Percentiles rank a stretch among this genome's conserved stretches.
Conservation (phyloP, 2,329 filamentous ascomycete genomes). For the Dactylonectria estremocensis region DNA sequence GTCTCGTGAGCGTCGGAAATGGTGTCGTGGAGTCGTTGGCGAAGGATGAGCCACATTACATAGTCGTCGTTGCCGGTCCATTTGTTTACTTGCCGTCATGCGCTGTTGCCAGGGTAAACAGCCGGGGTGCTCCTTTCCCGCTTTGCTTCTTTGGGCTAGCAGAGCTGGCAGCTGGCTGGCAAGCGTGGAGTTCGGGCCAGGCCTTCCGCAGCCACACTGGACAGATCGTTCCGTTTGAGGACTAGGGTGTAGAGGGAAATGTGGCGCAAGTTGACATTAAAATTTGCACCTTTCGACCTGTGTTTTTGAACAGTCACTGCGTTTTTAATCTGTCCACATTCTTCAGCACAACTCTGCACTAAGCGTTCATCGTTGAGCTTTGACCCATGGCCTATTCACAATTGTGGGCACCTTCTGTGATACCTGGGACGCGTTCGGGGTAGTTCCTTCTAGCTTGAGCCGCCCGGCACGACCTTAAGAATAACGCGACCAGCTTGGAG, state of each 20-base stretch:
- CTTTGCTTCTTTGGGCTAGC: conserved; percentile 30
- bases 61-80: conserved; percentile 22
- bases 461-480: background rate
- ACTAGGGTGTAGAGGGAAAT: conserved; percentile 1
- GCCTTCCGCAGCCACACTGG: conserved; percentile 23
- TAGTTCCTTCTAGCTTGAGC: background rate
- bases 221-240: conserved; percentile 4
- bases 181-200: conserved; percentile 38
- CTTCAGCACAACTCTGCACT: background rate
- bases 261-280: conserved; percentile 25
- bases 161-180: background rate
- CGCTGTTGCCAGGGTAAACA: conserved; percentile 55
- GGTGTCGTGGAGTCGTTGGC: conserved; percentile 58
- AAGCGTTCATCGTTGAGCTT: background rate
- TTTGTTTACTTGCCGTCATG: conserved; percentile 55
- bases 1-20: conserved; percentile 58
- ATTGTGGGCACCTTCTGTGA: conserved; percentile 23
- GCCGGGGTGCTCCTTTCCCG: conserved; percentile 33
- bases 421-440: conserved; percentile 18
- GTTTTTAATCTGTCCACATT: conserved; percentile 28
- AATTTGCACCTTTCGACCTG: background rate
- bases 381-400: conserved; percentile 1
- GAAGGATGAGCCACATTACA: conserved; percentile 58
- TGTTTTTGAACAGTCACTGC: background rate
- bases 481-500: background rate